Evolutionary conservation across 23 red algal genomes (phyloP).

Genomic region (Agarophyton chilense): DNA sequence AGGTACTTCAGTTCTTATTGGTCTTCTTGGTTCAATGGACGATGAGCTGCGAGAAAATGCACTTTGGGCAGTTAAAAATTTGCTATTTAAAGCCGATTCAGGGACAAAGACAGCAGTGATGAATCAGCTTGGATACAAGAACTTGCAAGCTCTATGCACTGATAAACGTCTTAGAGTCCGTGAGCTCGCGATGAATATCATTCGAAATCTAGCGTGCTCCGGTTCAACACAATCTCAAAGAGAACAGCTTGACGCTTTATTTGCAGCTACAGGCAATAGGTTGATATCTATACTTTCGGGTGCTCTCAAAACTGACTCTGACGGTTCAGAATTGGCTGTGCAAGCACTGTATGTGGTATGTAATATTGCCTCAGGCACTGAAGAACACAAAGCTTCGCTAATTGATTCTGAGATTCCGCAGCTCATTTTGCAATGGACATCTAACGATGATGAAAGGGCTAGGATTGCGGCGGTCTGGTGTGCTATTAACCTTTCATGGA

Average conservation of each 20-base stretch:
- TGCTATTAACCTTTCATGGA: slow-evolving; percentile 69
- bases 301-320: slow-evolving; percentile 21
- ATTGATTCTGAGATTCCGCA: slow-evolving; percentile 52
- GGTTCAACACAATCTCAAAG: slow-evolving; percentile 39
- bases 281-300: slow-evolving; percentile 46
- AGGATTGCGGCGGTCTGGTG: slow-evolving; percentile 78
- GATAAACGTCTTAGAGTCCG: slow-evolving; percentile 51
- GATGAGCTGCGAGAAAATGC: slow-evolving; percentile 57
- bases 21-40: slow-evolving; percentile 39
- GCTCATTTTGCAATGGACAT: slow-evolving; percentile 64
- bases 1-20: slow-evolving; percentile 16
- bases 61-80: slow-evolving; percentile 71
- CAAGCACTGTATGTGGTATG: slow-evolving; percentile 73
- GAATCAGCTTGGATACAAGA: slow-evolving; percentile 52
- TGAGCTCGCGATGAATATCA: slow-evolving; percentile 47
- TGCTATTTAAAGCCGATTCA: slow-evolving; percentile 65
- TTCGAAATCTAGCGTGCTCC: slow-evolving; percentile 75
- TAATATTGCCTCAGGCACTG: slow-evolving; percentile 79
- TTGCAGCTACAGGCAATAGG: slow-evolving; percentile 45
- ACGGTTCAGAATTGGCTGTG: slow-evolving; percentile 41
- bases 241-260: slow-evolving; percentile 64
- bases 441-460: slow-evolving; percentile 46
- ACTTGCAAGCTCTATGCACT: slow-evolving; percentile 43
- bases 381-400: slow-evolving; percentile 59
- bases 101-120: slow-evolving; percentile 50